Base-by-base conservation (phyloP, 495 filamentous ascomycete species). In the Penicillium subrubescens region DNA sequence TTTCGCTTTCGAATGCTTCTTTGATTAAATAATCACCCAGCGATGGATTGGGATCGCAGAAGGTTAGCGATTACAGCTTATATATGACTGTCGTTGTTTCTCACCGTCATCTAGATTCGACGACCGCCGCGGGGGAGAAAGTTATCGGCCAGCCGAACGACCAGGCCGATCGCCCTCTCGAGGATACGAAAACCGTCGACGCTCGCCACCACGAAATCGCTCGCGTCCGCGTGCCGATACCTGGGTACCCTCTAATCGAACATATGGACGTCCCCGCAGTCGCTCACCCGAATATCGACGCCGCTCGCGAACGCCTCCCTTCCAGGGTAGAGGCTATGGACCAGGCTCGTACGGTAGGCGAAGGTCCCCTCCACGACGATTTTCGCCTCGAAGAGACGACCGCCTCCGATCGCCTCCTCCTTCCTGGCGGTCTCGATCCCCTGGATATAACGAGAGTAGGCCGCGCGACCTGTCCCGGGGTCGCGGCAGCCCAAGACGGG, bases 91-190 rank as follows among this genome's bases (percentile, higher is more conserved):
- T 31, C 1, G 19, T 29, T 7, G 6, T 41, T 27, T 57, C 46
- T 71, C 7, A 66, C 53, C 25, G 56, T 50, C 29, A 19, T 15
- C 19, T 63, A 85, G 83, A 69, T 84, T 83, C 71, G 79, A 84
- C 66, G 79, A 83, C n/a, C 77, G 79, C n/a, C 72, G 80, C 60
- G 79, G 81, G n/a, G 81, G 81, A 27, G 83, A 86, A 67, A 83
- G 81, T 59, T 86, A 86, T 74, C 81, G 83, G 14, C 82, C 83
- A 39, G 74, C 73, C 19, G 76, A 79, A 53, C 73, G 79, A 65
- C 52, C 67, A 29, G 71, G 67, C 57, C 73, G 77, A 31, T 78
- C 77, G 23, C 73, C 75, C 27, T 70, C 76, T 62, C 77, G 81
- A 55, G 74, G 71, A 11, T 80, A 79, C 50, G 71, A 73, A 55